Percentiles rank a stretch among this genome's conserved stretches.
Evolutionary conservation across 2,329 filamentous ascomycete genomes (phyloP).

Genomic region (Metarhizium robertsii): DNA sequence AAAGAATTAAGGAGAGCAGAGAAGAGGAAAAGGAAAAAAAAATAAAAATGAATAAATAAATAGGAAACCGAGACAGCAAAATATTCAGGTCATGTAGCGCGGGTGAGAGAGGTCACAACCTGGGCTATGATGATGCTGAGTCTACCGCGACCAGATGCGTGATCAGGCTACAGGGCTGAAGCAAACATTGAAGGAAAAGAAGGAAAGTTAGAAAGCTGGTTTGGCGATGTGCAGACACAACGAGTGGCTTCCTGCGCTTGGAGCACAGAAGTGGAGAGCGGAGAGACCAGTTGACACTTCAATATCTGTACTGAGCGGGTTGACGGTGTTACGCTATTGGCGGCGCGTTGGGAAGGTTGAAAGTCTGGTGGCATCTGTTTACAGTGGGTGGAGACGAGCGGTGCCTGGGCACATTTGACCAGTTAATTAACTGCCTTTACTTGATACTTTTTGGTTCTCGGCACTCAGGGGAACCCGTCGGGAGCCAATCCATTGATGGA

Average conservation of each 20-base stretch:
- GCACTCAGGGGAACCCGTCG: no score
- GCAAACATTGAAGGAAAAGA: no score
- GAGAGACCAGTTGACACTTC: not conserved
- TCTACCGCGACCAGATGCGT: not conserved
- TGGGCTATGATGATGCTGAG: not conserved
- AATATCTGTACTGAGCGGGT: no score
- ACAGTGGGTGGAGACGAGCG: not conserved
- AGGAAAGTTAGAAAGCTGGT: no score
- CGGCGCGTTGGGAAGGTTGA: not conserved
- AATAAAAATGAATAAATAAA: not conserved
- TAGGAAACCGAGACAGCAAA: not conserved
- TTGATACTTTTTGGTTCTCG: no score
- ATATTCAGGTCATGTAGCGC: constrained; percentile 1
- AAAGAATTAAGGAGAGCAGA: not conserved
- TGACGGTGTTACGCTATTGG: constrained; percentile 4
- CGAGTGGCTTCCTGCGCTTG: no score
- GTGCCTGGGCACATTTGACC: no score
- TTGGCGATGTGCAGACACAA: no score
- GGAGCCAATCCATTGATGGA: no score
- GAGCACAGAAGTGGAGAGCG: no score
- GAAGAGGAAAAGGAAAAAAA: not conserved
- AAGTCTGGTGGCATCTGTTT: not conserved
- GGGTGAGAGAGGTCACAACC: not conserved
- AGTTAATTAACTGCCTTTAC: no score
- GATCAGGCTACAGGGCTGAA: not conserved